Evolutionary conservation across 805 yeast species (phyloP).

Genomic region (Candida koratica): DNA sequence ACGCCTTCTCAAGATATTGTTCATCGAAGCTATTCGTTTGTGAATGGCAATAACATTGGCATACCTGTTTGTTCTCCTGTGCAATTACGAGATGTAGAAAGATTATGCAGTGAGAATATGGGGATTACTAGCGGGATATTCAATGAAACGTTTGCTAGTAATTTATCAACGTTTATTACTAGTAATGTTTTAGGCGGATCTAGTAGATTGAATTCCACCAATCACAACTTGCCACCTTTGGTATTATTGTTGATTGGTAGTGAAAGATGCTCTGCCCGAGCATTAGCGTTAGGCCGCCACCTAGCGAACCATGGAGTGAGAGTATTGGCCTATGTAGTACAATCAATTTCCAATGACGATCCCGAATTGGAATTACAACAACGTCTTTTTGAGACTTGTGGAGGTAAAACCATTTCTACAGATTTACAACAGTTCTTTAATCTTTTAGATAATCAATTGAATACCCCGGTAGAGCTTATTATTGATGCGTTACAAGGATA

Average conservation of each 20-base stretch:
- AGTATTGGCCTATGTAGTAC: conserved; percentile 49
- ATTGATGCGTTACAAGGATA: conserved; percentile 84
- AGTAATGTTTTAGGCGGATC: conserved; percentile 63
- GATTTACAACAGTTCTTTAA: conserved; percentile 32
- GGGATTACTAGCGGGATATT: conserved; percentile 47
- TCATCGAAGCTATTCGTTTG: conserved; percentile 18
- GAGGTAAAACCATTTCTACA: conserved; percentile 54
- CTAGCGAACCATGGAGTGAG: conserved; percentile 69
- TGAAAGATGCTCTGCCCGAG: conserved; percentile 68
- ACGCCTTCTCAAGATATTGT: conserved; percentile 13
- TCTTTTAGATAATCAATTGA: conserved; percentile 42
- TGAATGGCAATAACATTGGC: conserved; percentile 21
- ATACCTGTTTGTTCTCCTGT: conserved; percentile 70
- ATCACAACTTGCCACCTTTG: conserved; percentile 77
- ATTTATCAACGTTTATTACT: conserved; percentile 56
- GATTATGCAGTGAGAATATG: conserved; percentile 47
- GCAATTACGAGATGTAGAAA: conserved; percentile 73
- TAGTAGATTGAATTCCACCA: conserved; percentile 53
- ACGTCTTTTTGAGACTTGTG: conserved; percentile 52
- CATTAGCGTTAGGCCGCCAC: conserved; percentile 76
- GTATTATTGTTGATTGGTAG: conserved; percentile 71
- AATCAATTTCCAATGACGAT: conserved; percentile 34
- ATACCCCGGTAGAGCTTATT: conserved; percentile 74
- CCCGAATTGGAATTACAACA: conserved; percentile 48
- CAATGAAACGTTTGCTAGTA: conserved; percentile 66